Base-by-base conservation (phyloP, 345 rosid species). In the Citrus inodora region DNA sequence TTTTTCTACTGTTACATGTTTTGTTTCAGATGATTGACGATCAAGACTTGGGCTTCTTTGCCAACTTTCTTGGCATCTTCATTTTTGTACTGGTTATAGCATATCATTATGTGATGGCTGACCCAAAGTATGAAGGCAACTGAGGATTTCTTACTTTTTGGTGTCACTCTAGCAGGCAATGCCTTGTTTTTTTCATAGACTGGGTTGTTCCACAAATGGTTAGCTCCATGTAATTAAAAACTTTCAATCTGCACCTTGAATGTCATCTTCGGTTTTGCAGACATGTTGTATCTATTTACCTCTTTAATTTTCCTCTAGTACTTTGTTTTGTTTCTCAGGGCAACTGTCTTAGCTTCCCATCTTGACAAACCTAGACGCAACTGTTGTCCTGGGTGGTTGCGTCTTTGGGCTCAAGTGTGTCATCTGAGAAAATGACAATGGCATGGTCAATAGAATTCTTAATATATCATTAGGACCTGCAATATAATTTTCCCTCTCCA, bases 71-170 rank as follows among this genome's bases (percentile, higher is more conserved):
- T 55, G 97, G 98, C 81, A 84, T 90, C 62, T 93, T 90, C 79
- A 88, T 93, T 65, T 95, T 92, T 72, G 83, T 76, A 51, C 83
- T 91, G 83, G 93, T 95, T 30, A 90, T 93, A 25, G 93, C 92
- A 9, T 95, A 93, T 78, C 98, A 93, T 79, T 93, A 84, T 32
- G 93, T 93, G 80, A 79, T 93, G 85, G 99, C 97, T 72, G 99
- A 93, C 82, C 92, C 94, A 16, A 93, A 90, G 81, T 92, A 80
- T 71, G 98, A 90, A 86, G 90, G 89, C 68, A 89, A 86, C 85
- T 93, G 81, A 75, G 51, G 17, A 13, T 4, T 46, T 46, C 51
- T 55, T 8, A 16, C 24, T 4, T 65, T 37, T 37, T 66, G 27
- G 10, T 67, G 46, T 69, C n/a, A 70, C 35, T 67, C 37, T 25